Evolutionary conservation across 2,329 filamentous ascomycete species (phyloP), one percentile per base, ranked within the genome.

Genomic region (Hymenoscyphus fraxineus): DNA sequence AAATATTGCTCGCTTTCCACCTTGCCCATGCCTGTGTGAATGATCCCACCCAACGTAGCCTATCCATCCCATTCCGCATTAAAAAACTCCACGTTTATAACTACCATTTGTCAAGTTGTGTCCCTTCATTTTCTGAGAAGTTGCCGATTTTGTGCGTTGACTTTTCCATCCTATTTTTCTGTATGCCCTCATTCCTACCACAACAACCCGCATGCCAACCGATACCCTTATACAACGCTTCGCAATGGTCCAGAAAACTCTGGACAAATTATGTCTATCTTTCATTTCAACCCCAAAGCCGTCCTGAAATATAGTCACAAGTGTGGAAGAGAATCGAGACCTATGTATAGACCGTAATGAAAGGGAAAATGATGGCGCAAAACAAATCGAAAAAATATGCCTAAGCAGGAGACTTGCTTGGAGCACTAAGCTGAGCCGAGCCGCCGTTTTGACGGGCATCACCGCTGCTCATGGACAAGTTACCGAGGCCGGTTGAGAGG

Each of bases 401-500:
- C 64, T 75, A 76, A 58, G 73, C 74, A 38, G 74, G 74, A 62
- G 74, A 76, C 64, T 76, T 76, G 72, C 73, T 76, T 32, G 74
- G 72, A 44, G 72, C 72, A 58, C 60, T 69, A 54, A 72, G 69
- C 56, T 73, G 71, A 59, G 72, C 69, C 4, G 69, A 70, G n/a
- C 73, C 80, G 65, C 86, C 86, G 70, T 88, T 88, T 78, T 88
- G 86, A 63, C 86, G 85, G 67, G 81, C 80, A 68, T 88, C 86
- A 63, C 79, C 81, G 69, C 85, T 88, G 74, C 87, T 86, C 70
- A 95, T 90, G 44, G 87, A 87, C 61, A 95, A 82, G 59, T 86
- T 85, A 63, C 87, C 85, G 65, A 95, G 91, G 55, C 89, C 88
- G 38, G 85, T 84, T 38, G 88, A 90, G 60, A 95, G 83, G 80